Conservation (phyloP, 495 filamentous ascomycete genomes). For the Neurospora sp. region DNA sequence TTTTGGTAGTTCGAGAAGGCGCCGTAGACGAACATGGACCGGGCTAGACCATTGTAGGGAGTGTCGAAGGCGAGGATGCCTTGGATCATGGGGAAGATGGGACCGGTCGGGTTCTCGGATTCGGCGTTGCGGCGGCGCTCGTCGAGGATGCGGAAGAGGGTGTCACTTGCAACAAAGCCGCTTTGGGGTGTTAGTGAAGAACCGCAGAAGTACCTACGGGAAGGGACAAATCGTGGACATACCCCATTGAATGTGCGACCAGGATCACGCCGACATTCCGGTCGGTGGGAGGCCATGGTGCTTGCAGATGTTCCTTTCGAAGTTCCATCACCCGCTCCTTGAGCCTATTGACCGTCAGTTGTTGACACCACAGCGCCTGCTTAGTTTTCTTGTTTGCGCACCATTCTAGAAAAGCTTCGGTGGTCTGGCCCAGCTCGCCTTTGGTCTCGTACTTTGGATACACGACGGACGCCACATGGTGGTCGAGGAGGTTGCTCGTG, state of each 20-base stretch:
- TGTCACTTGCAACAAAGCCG: conserved; percentile 86
- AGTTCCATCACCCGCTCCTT: conserved; percentile 85
- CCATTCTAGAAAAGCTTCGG: conserved; percentile 76
- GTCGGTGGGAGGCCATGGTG: conserved; percentile 76
- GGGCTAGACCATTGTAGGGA: conserved; percentile 80
- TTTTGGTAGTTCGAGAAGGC: conserved; percentile 83
- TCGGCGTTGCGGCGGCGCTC: conserved; percentile 22
- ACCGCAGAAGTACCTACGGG: no score
- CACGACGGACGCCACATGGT: conserved; percentile 57
- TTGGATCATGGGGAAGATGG: conserved; percentile 58
- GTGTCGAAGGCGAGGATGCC: conserved; percentile 92
- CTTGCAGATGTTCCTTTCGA: conserved; percentile 58
- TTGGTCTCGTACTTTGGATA: conserved; percentile 91
- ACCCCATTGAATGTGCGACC: conserved; percentile 89
- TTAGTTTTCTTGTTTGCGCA: conserved; percentile 16
- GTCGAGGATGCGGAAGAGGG: conserved; percentile 49
- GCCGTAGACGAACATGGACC: conserved; percentile 80
- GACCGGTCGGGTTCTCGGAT: conserved; percentile 11
- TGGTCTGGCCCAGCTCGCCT: conserved; percentile 71
- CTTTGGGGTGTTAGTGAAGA: conserved; percentile 13
- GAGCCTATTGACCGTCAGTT: conserved; percentile 46
- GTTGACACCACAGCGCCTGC: neutral
- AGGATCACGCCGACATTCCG: conserved; percentile 75
- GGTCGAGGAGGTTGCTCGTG: conserved; percentile 56
- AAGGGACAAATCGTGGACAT: neutral